These are phyloP conservation scores for Amaranthus tricolor DNA, from an alignment of 179 eudicot species.

Conservation along the genomic window DNA sequence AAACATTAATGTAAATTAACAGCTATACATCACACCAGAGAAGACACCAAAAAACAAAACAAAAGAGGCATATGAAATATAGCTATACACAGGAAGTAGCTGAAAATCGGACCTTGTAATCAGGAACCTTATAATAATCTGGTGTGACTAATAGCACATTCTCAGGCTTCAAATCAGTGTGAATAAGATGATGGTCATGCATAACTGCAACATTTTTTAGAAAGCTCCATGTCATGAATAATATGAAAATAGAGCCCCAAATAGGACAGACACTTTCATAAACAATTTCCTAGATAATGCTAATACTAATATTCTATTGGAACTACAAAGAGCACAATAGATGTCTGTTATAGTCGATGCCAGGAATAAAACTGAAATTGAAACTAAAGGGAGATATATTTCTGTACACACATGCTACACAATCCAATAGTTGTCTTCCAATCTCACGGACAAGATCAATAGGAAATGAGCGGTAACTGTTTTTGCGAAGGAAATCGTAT, in stretches of 20 bases:
- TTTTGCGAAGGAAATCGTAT: conserved; percentile 76
- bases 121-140: conserved; percentile 60
- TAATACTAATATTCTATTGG: no score
- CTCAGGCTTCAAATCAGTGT: conserved; percentile 92
- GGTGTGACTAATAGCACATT: conserved; percentile 79
- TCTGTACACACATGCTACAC: conserved; percentile 79
- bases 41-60: no score
- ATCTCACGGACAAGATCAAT: conserved; percentile 89
- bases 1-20: conserved; percentile 29
- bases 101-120: no score
- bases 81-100: no score
- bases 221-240: conserved; percentile 19
- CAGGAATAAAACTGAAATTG: conserved; percentile 28
- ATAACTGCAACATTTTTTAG: conserved; percentile 51
- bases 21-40: conserved; percentile 51
- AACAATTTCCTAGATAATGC: no score
- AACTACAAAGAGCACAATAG: not conserved
- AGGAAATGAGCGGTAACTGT: conserved; percentile 72
- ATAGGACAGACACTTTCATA: no score
- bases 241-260: not conserved
- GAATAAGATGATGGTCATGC: conserved; percentile 73
- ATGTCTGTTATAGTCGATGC: conserved; percentile 6
- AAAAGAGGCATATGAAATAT: no score
- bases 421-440: conserved; percentile 91
- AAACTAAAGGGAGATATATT: no score